Conservation (phyloP, 192 early-diverging fungal genomes). For the Podila clonocystis region DNA sequence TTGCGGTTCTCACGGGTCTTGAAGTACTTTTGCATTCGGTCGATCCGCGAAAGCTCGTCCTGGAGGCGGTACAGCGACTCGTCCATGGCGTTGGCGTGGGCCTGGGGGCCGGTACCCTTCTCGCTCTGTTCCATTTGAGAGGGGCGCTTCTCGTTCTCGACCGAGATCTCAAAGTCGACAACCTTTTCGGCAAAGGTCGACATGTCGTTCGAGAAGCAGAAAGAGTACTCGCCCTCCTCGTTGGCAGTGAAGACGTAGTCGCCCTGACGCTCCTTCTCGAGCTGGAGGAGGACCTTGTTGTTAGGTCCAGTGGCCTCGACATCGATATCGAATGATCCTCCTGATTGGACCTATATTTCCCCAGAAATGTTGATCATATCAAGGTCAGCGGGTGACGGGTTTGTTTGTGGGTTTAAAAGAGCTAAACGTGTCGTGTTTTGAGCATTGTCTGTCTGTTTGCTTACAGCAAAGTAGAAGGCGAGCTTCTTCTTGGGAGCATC, state of each 20-base stretch:
- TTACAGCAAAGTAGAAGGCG: constrained; percentile 97
- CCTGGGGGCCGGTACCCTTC: constrained; percentile 40
- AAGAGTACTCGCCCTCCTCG: constrained; percentile 89
- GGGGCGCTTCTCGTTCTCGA: constrained; percentile 86
- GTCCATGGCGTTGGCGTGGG: constrained; percentile 62
- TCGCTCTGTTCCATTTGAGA: constrained; percentile 14
- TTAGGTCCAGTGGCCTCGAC: constrained; percentile 86
- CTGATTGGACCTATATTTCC: constrained; percentile 85
- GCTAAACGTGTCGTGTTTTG: neutral
- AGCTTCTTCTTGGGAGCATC: constrained; percentile 89
- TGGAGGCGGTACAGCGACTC: constrained; percentile 71
- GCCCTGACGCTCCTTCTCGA: constrained; percentile 91
- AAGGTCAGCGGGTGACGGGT: neutral
- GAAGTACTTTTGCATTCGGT: constrained; percentile 89
- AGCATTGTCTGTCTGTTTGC: constrained; percentile 38
- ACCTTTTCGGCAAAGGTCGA: constrained; percentile 95
- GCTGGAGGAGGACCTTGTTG: constrained; percentile 71
- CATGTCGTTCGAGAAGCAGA: constrained; percentile 97
- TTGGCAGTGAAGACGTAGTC: constrained; percentile 94
- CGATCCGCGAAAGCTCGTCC: constrained; percentile 72
- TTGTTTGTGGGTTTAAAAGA: neutral
- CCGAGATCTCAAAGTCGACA: constrained; percentile 94
- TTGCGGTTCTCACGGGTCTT: constrained; percentile 92
- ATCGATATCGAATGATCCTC: constrained; percentile 98
- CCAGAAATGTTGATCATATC: neutral